A percentile compares a stretch with the other conserved stretches of the same genome.
Evolutionary conservation across 345 rosid genomes (phyloP).

Genomic region (Heritiera fomes): DNA sequence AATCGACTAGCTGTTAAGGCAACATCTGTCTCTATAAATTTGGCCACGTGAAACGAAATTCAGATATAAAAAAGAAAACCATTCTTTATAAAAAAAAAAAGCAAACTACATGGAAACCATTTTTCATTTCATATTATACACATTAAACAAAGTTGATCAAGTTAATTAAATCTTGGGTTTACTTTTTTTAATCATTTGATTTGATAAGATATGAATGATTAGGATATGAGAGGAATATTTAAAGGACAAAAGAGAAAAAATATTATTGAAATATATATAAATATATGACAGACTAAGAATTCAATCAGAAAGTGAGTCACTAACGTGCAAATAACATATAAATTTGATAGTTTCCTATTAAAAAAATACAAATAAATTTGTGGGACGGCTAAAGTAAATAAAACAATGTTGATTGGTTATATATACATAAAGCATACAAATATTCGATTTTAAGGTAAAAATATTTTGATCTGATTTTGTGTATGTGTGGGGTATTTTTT

Average conservation of each 20-base stretch:
- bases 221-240: neutral
- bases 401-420: neutral
- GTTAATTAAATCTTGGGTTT: neutral
- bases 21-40: neutral
- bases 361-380: neutral
- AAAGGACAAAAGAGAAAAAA: neutral
- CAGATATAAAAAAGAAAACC: neutral
- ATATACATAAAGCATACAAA: neutral
- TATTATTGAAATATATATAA: neutral
- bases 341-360: neutral
- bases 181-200: slow-evolving; percentile 1
- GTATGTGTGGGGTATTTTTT: neutral
- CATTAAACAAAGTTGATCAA: neutral
- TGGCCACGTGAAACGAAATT: neutral
- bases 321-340: neutral
- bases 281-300: neutral
- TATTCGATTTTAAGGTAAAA: neutral
- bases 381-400: neutral
- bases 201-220: neutral
- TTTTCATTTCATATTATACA: neutral
- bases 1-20: neutral
- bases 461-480: neutral
- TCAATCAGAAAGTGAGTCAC: neutral
- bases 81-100: neutral
- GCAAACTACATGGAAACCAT: neutral